Percentiles rank a stretch among this genome's conserved stretches.
Evolutionary conservation across 495 filamentous ascomycete genomes (phyloP).

Genomic region (Pseudomonodictys pantanalensis): DNA sequence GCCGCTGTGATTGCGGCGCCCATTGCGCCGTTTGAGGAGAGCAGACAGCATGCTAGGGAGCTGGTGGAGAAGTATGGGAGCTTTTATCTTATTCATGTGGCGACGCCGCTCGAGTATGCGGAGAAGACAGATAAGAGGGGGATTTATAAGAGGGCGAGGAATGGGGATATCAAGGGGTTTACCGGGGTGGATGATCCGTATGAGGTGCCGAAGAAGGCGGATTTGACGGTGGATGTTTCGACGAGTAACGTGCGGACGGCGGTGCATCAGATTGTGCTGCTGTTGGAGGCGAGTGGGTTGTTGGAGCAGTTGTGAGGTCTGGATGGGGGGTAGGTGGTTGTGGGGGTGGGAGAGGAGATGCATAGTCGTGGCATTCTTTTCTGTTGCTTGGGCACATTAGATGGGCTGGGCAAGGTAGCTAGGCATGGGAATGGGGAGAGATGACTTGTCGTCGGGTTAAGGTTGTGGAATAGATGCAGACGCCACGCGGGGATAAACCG

Average conservation of each 20-base stretch:
- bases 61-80: constrained; percentile 80
- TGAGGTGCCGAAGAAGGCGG: constrained; percentile 76
- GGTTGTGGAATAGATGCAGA: too few species aligned
- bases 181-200: constrained; percentile 98
- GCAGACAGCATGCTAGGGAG: constrained; percentile 72
- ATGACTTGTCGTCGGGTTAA: too few species aligned
- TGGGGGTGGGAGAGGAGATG: too few species aligned
- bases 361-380: too few species aligned
- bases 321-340: too few species aligned
- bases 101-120: constrained; percentile 84
- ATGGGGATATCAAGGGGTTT: constrained; percentile 95
- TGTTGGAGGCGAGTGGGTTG: constrained; percentile 87
- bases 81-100: constrained; percentile 94
- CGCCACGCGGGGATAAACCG: too few species aligned
- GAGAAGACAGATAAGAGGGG: constrained; percentile 95
- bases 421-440: too few species aligned
- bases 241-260: constrained; percentile 85
- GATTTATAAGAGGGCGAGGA: constrained; percentile 79
- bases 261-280: constrained; percentile 93
- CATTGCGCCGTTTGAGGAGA: constrained; percentile 88
- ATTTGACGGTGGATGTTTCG: constrained; percentile 80
- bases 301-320: constrained; percentile 59
- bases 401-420: too few species aligned
- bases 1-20: constrained; percentile 95
- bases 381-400: too few species aligned